A percentile compares a stretch with the other conserved stretches of the same genome.
These are phyloP conservation scores for Lichenothelia convexa DNA, from an alignment of 495 filamentous ascomycete species.

Conservation along the genomic window DNA sequence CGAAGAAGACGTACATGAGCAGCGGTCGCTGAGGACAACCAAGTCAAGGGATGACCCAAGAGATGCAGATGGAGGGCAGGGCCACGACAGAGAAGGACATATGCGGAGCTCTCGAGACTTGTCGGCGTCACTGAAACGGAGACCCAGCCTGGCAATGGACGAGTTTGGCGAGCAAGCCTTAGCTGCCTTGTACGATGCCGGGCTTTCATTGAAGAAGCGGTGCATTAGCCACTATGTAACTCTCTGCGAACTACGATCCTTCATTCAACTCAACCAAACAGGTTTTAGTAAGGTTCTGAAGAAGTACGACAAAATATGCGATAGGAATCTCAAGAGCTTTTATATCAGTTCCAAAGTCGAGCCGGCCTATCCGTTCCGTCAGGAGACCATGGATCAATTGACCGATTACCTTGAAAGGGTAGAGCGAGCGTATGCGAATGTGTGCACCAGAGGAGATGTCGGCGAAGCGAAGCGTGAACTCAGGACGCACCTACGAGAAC, in stretches of 20 bases:
- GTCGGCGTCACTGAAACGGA: constrained; percentile 26
- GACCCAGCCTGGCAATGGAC: constrained; percentile 40
- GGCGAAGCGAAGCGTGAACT: constrained; percentile 62
- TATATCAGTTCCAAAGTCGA: constrained; percentile 62
- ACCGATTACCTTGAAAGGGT: constrained; percentile 52
- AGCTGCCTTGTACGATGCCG: constrained; percentile 53
- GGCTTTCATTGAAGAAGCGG: constrained; percentile 79
- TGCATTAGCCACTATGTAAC: constrained; percentile 74
- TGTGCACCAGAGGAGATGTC: constrained; percentile 66
- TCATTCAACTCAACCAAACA: constrained; percentile 87
- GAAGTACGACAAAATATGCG: constrained; percentile 94
- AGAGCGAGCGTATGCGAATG: constrained; percentile 59
- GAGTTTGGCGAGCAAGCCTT: constrained; percentile 60
- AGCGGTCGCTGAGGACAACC: constrained; percentile 29
- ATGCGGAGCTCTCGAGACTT: constrained; percentile 37
- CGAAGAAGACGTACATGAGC: constrained; percentile 58
- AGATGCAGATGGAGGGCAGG: constrained; percentile 11
- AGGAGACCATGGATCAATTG: constrained; percentile 46
- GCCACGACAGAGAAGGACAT: constrained; percentile 11
- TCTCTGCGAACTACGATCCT: constrained; percentile 90
- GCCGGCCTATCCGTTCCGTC: constrained; percentile 55
- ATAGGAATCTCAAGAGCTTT: constrained; percentile 51
- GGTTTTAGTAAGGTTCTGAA: constrained; percentile 92
- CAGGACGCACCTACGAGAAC: constrained; percentile 78
- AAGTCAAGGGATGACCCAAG: constrained; percentile 17